phyloP scores from a whole-genome alignment of 2,329 filamentous ascomycete genomes.

The Colletotrichum camelliae region DNA sequence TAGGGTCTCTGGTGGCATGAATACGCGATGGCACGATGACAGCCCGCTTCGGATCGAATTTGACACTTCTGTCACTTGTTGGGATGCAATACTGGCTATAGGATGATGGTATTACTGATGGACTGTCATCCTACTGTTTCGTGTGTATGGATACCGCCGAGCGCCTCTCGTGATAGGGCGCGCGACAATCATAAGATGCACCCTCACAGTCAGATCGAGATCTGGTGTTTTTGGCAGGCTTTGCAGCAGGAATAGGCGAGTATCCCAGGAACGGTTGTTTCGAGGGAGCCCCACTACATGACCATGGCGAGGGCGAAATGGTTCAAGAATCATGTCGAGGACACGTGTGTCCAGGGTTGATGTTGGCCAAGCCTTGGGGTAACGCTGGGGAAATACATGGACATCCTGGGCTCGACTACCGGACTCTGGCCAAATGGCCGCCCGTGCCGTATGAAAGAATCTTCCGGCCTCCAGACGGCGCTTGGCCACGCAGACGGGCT shows the following conservation, averaged over 20 bases:
- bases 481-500: background rate
- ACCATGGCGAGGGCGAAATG: background rate
- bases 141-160: background rate
- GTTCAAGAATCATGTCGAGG: background rate
- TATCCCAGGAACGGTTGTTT: conserved; percentile 1
- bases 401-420: background rate
- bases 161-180: background rate
- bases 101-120: background rate
- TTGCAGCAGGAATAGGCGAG: background rate
- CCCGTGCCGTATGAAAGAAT: background rate
- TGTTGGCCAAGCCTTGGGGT: background rate
- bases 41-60: background rate
- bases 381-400: background rate
- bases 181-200: background rate
- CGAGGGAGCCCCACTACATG: background rate
- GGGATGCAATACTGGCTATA: background rate
- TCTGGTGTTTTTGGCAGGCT: background rate
- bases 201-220: conserved; percentile 6
- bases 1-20: background rate
- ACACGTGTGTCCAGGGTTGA: background rate
- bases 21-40: background rate
- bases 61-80: background rate
- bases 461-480: background rate
- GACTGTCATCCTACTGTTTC: conserved; percentile 5
- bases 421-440: background rate